Percentiles rank a stretch among this genome's conserved stretches.
phyloP scores from a whole-genome alignment of 2,329 filamentous ascomycete species.

The Penicillium sumatraense region DNA sequence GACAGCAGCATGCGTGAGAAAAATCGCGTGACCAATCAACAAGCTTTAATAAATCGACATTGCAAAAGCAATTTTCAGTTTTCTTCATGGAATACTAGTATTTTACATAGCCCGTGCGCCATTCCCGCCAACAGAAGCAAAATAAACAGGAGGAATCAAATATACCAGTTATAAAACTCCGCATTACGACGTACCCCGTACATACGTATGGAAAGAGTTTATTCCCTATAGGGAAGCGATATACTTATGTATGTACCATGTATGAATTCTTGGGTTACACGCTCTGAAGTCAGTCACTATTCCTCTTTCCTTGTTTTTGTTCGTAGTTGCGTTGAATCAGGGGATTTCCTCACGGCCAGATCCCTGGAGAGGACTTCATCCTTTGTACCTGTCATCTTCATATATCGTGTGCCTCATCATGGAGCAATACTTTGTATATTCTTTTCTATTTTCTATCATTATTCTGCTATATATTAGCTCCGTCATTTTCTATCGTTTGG shows the following conservation, averaged over 20 bases:
- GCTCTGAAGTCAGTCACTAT: neutral
- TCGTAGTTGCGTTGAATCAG: neutral
- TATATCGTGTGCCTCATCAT: neutral
- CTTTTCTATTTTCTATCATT: neutral
- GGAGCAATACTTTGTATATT: neutral
- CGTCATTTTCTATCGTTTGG: conserved; percentile 3
- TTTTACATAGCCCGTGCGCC: neutral
- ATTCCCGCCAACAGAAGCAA: neutral
- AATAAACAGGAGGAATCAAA: neutral
- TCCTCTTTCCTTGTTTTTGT: neutral
- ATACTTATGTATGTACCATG: neutral
- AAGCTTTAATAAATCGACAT: neutral
- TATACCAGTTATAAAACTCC: no score
- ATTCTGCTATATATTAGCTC: neutral
- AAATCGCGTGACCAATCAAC: neutral
- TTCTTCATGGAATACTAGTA: neutral
- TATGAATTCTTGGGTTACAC: neutral
- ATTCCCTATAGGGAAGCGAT: neutral
- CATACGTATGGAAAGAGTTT: neutral
- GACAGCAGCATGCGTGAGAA: neutral
- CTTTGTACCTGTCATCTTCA: neutral
- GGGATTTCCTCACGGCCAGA: neutral
- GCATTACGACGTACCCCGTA: no score
- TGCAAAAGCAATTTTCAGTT: neutral
- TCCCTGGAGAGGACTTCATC: neutral